Conservation (phyloP, 495 filamentous ascomycete genomes). For the Penicillium cataractarum region DNA sequence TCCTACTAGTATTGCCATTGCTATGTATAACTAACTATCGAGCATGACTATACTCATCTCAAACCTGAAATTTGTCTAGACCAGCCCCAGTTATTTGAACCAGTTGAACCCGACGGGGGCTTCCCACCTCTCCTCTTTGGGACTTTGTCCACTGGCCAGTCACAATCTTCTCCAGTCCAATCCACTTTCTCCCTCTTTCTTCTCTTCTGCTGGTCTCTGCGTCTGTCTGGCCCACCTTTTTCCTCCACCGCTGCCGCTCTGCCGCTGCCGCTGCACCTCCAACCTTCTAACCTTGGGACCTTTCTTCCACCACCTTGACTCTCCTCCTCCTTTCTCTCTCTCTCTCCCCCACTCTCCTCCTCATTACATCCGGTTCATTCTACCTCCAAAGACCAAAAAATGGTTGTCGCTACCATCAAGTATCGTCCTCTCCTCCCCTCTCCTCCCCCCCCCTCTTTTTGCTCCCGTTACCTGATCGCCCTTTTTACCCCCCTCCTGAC, state of each 20-base stretch:
- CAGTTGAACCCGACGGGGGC: no score
- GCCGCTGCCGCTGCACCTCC: constrained; percentile 9
- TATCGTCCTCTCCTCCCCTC: constrained; percentile 23
- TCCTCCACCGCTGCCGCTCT: constrained; percentile 7
- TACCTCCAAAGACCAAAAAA: constrained; percentile 17
- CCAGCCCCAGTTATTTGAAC: no score
- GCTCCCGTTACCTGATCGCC: background rate
- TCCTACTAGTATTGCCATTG: no score
- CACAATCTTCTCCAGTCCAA: no score
- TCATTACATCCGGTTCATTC: constrained; percentile 19
- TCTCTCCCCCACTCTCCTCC: constrained; percentile 1
- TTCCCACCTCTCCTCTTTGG: no score
- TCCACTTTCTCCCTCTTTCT: constrained; percentile 11
- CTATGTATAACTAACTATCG: no score
- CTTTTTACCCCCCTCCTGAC: constrained; percentile 17
- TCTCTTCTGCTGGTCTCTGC: constrained; percentile 39
- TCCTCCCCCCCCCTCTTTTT: constrained; percentile 17
- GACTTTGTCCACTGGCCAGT: no score
- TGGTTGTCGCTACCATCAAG: constrained; percentile 49
- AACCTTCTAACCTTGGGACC: background rate
- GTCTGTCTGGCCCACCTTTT: constrained; percentile 19
- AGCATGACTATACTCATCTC: no score
- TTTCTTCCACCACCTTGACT: constrained; percentile 9
- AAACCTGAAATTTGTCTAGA: no score
- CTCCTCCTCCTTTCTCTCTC: constrained; percentile 13